Conservation (phyloP, 2,329 filamentous ascomycete species). For the Aspergillus texensis region DNA sequence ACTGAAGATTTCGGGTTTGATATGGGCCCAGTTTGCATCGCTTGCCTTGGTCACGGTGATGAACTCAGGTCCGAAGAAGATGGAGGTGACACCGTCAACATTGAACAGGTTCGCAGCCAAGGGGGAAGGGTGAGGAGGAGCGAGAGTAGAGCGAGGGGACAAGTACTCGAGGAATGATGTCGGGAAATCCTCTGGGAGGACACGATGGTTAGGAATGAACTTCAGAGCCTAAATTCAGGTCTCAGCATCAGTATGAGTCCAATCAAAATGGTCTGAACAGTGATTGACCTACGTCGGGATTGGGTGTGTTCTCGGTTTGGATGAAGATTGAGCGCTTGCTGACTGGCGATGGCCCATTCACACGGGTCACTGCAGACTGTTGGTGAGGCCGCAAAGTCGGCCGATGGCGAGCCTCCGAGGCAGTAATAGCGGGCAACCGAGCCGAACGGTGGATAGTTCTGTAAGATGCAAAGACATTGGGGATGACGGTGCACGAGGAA, state of each 20-base stretch:
- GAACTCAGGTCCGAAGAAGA: constrained; percentile 94
- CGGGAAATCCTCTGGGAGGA: constrained; percentile 74
- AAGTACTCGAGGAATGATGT: constrained; percentile 90
- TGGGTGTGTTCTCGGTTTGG: constrained; percentile 92
- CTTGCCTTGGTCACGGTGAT: constrained; percentile 93
- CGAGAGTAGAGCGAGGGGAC: constrained; percentile 81
- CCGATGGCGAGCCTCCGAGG: constrained; percentile 50
- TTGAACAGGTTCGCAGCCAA: constrained; percentile 88
- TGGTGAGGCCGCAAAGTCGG: constrained; percentile 49
- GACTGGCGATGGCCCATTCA: constrained; percentile 42
- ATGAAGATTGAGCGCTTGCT: constrained; percentile 85
- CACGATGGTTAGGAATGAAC: constrained; percentile 86
- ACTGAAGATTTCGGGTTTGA: constrained; percentile 93
- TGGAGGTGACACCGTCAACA: constrained; percentile 89
- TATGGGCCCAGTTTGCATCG: constrained; percentile 88
- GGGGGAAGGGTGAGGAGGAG: constrained; percentile 86
- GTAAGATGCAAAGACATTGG: constrained; percentile 33
- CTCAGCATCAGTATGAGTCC: not conserved
- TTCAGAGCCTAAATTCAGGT: constrained; percentile 66
- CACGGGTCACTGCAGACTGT: constrained; percentile 40
- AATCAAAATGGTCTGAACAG: not conserved
- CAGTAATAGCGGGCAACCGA: constrained; percentile 50
- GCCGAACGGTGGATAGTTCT: constrained; percentile 48
- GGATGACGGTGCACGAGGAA: constrained; percentile 30
- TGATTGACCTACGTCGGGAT: constrained; percentile 68